Evolutionary conservation across 257 asterid genomes (phyloP).

Genomic region (Vinca minor): DNA sequence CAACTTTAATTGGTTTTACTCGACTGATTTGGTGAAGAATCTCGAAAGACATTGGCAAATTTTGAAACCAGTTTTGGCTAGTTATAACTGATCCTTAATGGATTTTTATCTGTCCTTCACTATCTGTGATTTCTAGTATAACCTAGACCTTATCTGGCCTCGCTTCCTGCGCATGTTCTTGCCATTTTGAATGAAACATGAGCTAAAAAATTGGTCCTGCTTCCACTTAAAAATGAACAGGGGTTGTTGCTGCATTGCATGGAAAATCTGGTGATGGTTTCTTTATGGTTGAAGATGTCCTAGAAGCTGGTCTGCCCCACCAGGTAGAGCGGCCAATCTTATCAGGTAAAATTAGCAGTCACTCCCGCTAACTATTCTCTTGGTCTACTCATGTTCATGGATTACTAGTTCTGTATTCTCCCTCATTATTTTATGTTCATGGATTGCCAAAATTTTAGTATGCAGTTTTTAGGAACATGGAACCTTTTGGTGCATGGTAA

Average conservation of each 20-base stretch:
- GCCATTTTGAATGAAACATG: not conserved
- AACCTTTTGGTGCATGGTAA: not conserved
- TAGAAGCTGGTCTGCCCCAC: constrained; percentile 86
- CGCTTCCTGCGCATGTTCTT: not conserved
- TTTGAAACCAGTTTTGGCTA: not conserved
- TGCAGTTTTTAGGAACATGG: too few species aligned
- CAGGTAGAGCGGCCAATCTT: constrained; percentile 62
- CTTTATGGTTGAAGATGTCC: constrained; percentile 69
- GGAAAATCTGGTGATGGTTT: constrained; percentile 79
- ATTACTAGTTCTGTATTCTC: not conserved
- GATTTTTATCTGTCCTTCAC: not conserved
- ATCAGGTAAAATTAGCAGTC: constrained; percentile 34
- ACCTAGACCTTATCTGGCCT: not conserved
- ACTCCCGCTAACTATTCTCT: not conserved
- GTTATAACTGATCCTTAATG: not conserved
- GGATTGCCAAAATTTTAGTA: not conserved
- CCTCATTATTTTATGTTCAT: not conserved
- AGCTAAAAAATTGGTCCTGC: not conserved
- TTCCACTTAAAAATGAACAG: constrained; percentile 21
- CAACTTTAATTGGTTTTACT: not conserved
- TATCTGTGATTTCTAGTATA: not conserved
- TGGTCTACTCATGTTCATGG: not conserved
- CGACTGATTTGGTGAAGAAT: not conserved
- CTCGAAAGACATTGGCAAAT: not conserved
- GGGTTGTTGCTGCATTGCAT: constrained; percentile 74